Percentiles rank a stretch among this genome's conserved stretches.
These are phyloP conservation scores for Chaetothyriales sp. DNA, from an alignment of 2,329 filamentous ascomycete species.

Conservation along the genomic window DNA sequence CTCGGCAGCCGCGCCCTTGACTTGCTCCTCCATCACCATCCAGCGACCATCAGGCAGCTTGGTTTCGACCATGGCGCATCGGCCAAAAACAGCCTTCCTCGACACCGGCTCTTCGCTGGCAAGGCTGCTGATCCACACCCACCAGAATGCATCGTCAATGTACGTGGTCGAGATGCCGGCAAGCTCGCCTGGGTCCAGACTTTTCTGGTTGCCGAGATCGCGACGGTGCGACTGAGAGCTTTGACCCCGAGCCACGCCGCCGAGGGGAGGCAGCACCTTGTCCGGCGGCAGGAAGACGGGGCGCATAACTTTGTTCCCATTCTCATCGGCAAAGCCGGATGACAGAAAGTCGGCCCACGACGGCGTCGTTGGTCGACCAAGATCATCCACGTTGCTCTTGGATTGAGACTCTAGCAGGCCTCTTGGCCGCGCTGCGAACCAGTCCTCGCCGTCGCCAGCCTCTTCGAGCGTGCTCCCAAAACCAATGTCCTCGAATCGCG, in stretches of 20 bases:
- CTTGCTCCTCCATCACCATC: slow-evolving; percentile 91
- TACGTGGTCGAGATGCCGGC: slow-evolving; percentile 79
- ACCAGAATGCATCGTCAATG: slow-evolving; percentile 95
- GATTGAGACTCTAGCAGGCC: slow-evolving; percentile 18
- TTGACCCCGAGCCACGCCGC: slow-evolving; percentile 54
- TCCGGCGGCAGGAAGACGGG: slow-evolving; percentile 78
- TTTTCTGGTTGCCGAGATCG: slow-evolving; percentile 51
- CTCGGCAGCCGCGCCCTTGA: slow-evolving; percentile 80
- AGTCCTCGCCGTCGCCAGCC: slow-evolving; percentile 51
- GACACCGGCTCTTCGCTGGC: slow-evolving; percentile 74
- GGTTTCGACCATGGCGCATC: slow-evolving; percentile 86
- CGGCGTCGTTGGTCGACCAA: slow-evolving; percentile 78
- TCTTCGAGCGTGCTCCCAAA: slow-evolving; percentile 67
- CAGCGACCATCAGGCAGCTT: slow-evolving; percentile 67
- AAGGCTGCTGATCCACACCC: slow-evolving; percentile 98
- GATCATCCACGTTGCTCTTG: slow-evolving; percentile 43
- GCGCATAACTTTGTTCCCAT: slow-evolving; percentile 46
- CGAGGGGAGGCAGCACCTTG: slow-evolving; percentile 77
- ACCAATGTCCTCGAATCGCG: slow-evolving; percentile 86
- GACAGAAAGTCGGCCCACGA: slow-evolving; percentile 98
- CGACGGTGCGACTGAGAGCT: slow-evolving; percentile 77
- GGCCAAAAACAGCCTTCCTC: slow-evolving; percentile 83
- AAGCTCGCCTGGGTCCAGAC: slow-evolving; percentile 79
- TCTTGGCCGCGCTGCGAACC: slow-evolving; percentile 19
- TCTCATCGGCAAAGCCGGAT: slow-evolving; percentile 73